Evolutionary conservation across 768 basidiomycete species (phyloP).

Genomic region (Lactarius indigo): DNA sequence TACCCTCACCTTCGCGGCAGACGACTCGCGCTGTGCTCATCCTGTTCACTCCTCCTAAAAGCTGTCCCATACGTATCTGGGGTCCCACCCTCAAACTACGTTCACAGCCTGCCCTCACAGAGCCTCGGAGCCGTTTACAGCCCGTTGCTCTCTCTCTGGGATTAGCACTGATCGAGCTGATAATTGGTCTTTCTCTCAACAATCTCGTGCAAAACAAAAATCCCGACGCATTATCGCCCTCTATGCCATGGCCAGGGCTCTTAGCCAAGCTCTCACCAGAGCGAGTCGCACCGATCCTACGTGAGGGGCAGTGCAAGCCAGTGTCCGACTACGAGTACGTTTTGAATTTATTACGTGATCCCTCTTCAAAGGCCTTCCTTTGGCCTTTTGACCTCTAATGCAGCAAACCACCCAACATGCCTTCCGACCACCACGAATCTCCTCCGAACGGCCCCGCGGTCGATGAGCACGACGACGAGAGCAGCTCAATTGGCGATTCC

Average conservation of each 20-base stretch:
- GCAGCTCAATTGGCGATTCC: conserved; percentile 9
- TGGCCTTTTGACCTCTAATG: conserved; percentile 11
- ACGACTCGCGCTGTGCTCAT: conserved; percentile 19
- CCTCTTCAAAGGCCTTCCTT: conserved; percentile 2
- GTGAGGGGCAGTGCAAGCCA: conserved; percentile 23
- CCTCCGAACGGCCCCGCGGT: not conserved
- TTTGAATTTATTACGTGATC: conserved; percentile 20
- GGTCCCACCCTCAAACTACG: conserved; percentile 16
- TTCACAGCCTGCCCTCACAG: conserved; percentile 15
- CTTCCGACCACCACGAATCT: conserved; percentile 14
- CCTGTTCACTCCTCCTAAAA: conserved; percentile 8
- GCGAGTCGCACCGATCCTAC: conserved; percentile 13
- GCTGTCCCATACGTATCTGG: conserved; percentile 7
- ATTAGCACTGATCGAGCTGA: conserved; percentile 2
- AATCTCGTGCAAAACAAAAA: not conserved
- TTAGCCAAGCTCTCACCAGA: conserved; percentile 20
- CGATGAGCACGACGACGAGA: conserved; percentile 1
- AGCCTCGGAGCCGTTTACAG: not conserved
- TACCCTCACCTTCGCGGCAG: not conserved
- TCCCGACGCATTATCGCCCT: not conserved
- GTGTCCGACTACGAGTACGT: conserved; percentile 20
- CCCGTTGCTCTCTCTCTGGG: not conserved
- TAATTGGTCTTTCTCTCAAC: not conserved
- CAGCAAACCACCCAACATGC: conserved; percentile 18
- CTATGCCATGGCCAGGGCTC: conserved; percentile 16